Conservation (phyloP, 1,284 basidiomycete species). For the Ceratobasidium sp. region DNA sequence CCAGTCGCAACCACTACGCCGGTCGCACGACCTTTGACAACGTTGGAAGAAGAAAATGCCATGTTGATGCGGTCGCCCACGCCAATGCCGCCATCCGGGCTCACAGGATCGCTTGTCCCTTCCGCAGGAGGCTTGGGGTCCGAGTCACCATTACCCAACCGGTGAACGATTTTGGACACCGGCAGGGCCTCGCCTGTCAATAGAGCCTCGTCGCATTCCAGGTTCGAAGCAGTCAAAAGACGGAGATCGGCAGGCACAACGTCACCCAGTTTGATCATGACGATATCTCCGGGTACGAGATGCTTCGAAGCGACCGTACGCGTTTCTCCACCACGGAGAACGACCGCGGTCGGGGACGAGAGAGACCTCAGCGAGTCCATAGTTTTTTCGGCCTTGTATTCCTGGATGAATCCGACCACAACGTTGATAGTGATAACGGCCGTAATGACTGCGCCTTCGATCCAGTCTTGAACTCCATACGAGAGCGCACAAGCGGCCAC, state of each 20-base stretch:
- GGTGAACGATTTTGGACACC: conserved; percentile 21
- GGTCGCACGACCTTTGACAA: conserved; percentile 36
- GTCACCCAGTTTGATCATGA: conserved; percentile 63
- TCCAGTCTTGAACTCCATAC: conserved; percentile 67
- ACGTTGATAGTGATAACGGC: conserved; percentile 57
- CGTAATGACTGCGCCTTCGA: conserved; percentile 68
- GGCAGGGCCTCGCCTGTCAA: conserved; percentile 36
- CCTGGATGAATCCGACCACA: conserved; percentile 59
- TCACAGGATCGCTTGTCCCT: conserved; percentile 16
- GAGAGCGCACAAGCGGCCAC: conserved; percentile 47
- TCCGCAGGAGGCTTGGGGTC: conserved; percentile 22
- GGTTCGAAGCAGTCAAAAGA: conserved; percentile 58
- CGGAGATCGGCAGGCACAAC: conserved; percentile 66
- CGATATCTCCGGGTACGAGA: conserved; percentile 68
- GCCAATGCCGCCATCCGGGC: too few species aligned
- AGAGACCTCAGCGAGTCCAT: conserved; percentile 63
- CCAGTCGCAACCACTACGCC: conserved; percentile 34
- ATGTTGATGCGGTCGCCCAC: conserved; percentile 36
- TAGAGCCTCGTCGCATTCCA: conserved; percentile 36
- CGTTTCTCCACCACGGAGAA: conserved; percentile 61
- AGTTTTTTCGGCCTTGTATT: conserved; percentile 63
- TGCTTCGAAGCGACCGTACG: conserved; percentile 61
- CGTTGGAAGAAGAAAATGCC: conserved; percentile 22
- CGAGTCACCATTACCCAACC: conserved; percentile 10
- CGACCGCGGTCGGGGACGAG: conserved; percentile 65